A percentile compares a stretch with the other conserved stretches of the same genome.
These are phyloP conservation scores for Mortierella sp. DNA, from an alignment of 371 early-diverging fungal species.

Conservation along the genomic window DNA sequence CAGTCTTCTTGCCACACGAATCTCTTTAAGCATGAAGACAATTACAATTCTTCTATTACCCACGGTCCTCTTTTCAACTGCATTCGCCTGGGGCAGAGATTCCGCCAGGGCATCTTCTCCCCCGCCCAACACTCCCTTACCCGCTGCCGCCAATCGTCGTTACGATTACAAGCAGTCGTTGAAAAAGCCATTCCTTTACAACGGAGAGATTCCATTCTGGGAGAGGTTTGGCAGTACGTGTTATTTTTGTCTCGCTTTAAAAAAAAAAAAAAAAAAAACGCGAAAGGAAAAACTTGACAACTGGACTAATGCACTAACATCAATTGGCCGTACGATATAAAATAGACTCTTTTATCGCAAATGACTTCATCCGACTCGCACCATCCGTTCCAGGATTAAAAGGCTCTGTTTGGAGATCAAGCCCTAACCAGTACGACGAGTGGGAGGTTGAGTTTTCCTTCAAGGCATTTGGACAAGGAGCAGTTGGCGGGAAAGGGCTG, in stretches of 20 bases:
- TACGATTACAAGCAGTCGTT: slow-evolving; percentile 50
- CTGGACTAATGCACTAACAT: background rate
- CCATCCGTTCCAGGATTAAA: slow-evolving; percentile 72
- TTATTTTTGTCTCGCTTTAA: background rate
- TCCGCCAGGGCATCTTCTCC: background rate
- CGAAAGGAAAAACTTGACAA: background rate
- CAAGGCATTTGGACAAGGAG: slow-evolving; percentile 72
- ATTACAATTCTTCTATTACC: slow-evolving; percentile 16
- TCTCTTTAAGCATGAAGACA: slow-evolving; percentile 34
- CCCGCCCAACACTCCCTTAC: background rate
- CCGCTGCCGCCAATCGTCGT: slow-evolving; percentile 28
- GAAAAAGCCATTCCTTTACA: slow-evolving; percentile 52
- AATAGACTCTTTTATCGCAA: slow-evolving; percentile 67
- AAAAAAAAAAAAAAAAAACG: background rate
- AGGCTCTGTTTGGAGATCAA: slow-evolving; percentile 81
- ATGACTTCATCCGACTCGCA: slow-evolving; percentile 78
- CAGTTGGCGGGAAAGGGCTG: slow-evolving; percentile 88
- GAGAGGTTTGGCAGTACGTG: slow-evolving; percentile 35
- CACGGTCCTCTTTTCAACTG: slow-evolving; percentile 28
- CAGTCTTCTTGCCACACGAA: too few species aligned
- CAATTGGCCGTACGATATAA: background rate
- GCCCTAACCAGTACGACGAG: slow-evolving; percentile 75
- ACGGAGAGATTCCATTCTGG: slow-evolving; percentile 45
- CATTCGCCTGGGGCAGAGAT: slow-evolving; percentile 28
- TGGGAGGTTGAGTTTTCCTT: slow-evolving; percentile 84